These are phyloP conservation scores for Monosporozyma servazzii DNA, from an alignment of 805 yeast species.

Conservation along the genomic window DNA sequence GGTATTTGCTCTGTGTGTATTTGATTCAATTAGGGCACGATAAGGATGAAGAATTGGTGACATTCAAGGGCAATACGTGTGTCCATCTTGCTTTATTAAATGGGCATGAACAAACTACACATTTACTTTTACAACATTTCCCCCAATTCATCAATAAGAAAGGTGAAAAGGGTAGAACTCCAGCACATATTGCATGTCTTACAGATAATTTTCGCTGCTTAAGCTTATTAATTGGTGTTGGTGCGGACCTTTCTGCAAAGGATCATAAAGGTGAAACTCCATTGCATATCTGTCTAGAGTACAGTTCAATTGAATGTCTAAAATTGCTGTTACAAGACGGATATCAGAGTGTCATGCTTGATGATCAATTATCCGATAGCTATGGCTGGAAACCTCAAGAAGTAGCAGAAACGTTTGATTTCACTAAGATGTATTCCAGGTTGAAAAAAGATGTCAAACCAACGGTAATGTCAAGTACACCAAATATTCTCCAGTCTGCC, in stretches of 20 bases:
- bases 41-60: conserved; percentile 38
- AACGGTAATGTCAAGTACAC: conserved; percentile 4
- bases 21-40: conserved; percentile 52
- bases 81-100: conserved; percentile 60
- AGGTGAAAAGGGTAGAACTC: conserved; percentile 45
- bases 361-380: conserved; percentile 36
- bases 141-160: conserved; percentile 43
- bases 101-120: conserved; percentile 66
- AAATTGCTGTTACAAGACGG: conserved; percentile 38
- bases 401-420: conserved; percentile 45
- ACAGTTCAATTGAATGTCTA: conserved; percentile 51
- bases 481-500: not conserved
- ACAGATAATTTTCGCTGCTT: conserved; percentile 55
- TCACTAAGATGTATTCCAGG: conserved; percentile 35
- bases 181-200: conserved; percentile 59
- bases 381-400: conserved; percentile 63
- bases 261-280: conserved; percentile 77
- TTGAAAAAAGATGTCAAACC: conserved; percentile 17
- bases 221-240: conserved; percentile 56
- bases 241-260: conserved; percentile 64
- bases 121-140: conserved; percentile 58
- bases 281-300: conserved; percentile 71
- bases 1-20: conserved; percentile 55
- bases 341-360: conserved; percentile 23
- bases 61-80: conserved; percentile 52